These are phyloP conservation scores for Stylonectria norvegica DNA, from an alignment of 2,329 filamentous ascomycete species.

Conservation along the genomic window DNA sequence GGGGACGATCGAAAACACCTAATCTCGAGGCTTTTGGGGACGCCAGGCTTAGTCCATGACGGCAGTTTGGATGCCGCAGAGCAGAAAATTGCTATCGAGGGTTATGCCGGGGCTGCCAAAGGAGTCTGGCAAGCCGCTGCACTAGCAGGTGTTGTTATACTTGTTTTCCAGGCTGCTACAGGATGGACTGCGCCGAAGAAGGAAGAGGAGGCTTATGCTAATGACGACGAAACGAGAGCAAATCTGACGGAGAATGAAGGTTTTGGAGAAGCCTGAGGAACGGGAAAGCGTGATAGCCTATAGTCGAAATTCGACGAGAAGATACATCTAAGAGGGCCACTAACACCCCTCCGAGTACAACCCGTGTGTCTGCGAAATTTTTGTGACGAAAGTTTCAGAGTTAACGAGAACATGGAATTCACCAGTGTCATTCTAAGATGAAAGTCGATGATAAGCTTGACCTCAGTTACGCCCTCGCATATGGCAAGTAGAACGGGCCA, in stretches of 20 bases:
- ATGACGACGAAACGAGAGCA: constrained; percentile 30
- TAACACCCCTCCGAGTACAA: no score
- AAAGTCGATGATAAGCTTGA: no score
- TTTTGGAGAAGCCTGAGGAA: constrained; percentile 27
- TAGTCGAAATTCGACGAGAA: no score
- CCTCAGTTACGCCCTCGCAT: no score
- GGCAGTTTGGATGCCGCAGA: constrained; percentile 41
- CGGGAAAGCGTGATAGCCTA: neutral
- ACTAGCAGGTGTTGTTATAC: constrained; percentile 39
- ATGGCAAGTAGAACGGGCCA: no score
- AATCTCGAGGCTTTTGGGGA: constrained; percentile 47
- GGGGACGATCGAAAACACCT: constrained; percentile 36
- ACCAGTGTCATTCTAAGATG: no score
- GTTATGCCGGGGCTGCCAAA: constrained; percentile 45
- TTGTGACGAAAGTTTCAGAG: no score
- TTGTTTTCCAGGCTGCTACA: constrained; percentile 47
- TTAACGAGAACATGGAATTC: no score
- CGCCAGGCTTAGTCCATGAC: constrained; percentile 48
- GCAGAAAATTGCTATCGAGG: constrained; percentile 42
- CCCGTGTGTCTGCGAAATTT: no score
- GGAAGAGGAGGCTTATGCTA: constrained; percentile 46
- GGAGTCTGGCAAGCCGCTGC: constrained; percentile 49
- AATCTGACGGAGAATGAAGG: constrained; percentile 29
- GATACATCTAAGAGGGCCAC: no score
- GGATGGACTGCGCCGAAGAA: constrained; percentile 52